Percentiles rank a stretch among this genome's conserved stretches.
These are phyloP conservation scores for Tremellales sp. DNA, from an alignment of 1,284 basidiomycete genomes.

Conservation along the genomic window DNA sequence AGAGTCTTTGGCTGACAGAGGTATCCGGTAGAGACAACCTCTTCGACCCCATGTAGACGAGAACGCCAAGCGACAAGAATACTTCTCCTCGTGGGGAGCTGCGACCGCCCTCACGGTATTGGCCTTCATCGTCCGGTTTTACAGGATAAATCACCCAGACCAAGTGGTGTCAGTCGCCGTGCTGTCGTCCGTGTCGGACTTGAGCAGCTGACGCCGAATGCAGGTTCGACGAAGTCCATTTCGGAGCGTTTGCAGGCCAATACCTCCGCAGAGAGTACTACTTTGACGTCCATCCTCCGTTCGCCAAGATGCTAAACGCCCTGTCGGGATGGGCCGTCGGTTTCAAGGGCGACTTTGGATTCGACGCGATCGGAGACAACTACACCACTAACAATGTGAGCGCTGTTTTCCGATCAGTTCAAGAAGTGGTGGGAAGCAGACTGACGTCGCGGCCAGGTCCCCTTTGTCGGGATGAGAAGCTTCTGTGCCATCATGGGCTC, in stretches of 20 bases:
- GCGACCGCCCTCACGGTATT: constrained; percentile 58
- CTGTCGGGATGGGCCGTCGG: constrained; percentile 94
- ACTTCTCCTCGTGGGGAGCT: constrained; percentile 29
- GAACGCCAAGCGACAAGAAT: constrained; percentile 24
- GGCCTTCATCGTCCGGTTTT: constrained; percentile 80
- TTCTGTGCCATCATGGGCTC: constrained; percentile 87
- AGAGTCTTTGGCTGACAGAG: too few species aligned
- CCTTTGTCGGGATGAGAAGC: constrained; percentile 89
- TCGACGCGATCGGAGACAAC: constrained; percentile 92
- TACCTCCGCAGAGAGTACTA: constrained; percentile 91
- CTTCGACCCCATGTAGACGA: constrained; percentile 14
- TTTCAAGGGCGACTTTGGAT: constrained; percentile 89
- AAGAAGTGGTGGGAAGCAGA: not conserved
- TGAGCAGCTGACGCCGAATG: constrained; percentile 54
- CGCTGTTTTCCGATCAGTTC: not conserved
- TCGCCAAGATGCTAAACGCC: constrained; percentile 88
- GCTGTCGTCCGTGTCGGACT: not conserved
- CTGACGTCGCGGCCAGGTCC: constrained; percentile 57
- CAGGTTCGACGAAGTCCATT: constrained; percentile 98
- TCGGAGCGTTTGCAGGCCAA: constrained; percentile 82
- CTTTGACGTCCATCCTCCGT: constrained; percentile 98
- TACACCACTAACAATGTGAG: constrained; percentile 53
- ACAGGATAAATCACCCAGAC: constrained; percentile 88
- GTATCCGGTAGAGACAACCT: constrained; percentile 20
- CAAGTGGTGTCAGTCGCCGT: too few species aligned